Evolutionary conservation across 306 rosid genomes (phyloP).

Genomic region (Lagenaria siceraria): DNA sequence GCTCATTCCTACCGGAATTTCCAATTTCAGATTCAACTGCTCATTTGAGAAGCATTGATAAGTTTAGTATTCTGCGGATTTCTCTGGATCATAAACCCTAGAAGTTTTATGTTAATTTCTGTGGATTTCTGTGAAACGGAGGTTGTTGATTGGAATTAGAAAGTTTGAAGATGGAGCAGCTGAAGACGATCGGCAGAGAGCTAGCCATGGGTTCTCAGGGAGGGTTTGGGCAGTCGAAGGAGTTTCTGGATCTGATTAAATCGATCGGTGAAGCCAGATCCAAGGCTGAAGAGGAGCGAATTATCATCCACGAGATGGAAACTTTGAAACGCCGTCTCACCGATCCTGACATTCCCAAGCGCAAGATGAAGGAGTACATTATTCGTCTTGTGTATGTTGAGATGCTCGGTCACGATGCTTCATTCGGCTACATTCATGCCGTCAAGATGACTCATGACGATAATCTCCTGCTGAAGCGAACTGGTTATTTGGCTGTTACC

Average conservation of each 20-base stretch:
- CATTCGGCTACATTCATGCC: conserved; percentile 92
- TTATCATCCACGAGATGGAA: conserved; percentile 82
- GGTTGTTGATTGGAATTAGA: neutral
- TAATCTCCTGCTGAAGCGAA: conserved; percentile 53
- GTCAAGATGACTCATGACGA: conserved; percentile 95
- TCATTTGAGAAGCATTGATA: neutral
- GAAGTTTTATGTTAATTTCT: neutral
- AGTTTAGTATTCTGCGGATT: neutral
- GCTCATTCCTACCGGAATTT: neutral
- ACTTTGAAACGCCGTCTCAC: conserved; percentile 73
- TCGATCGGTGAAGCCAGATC: conserved; percentile 98
- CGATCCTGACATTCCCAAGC: conserved; percentile 80
- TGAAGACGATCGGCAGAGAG: conserved; percentile 86
- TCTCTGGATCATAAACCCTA: conserved; percentile 9
- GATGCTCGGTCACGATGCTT: conserved; percentile 92
- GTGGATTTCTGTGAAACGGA: neutral
- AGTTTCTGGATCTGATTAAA: conserved; percentile 78
- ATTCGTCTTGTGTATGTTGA: conserved; percentile 81
- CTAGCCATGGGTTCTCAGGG: conserved; percentile 97
- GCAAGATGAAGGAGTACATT: conserved; percentile 93
- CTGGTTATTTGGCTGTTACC: conserved; percentile 91
- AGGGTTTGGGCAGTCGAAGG: conserved; percentile 92
- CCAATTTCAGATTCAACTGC: neutral
- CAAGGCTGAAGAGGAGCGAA: conserved; percentile 89
- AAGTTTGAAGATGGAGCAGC: conserved; percentile 51